Evolutionary conservation across 805 yeast genomes (phyloP).

Genomic region (Saccharomyces paradoxus): DNA sequence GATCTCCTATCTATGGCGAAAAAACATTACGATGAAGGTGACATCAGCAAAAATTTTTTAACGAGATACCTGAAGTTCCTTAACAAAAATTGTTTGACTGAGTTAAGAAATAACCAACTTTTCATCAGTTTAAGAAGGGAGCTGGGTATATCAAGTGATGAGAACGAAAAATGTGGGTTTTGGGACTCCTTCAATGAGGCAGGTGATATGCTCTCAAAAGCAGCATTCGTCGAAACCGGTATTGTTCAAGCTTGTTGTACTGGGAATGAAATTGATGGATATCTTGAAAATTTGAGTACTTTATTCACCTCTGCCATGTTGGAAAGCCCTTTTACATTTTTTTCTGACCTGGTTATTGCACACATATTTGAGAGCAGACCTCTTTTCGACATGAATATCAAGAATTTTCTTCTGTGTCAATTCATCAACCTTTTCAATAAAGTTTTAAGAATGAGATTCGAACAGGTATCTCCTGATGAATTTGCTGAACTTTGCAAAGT

Average conservation of each 20-base stretch:
- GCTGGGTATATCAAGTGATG: slow-evolving; percentile 22
- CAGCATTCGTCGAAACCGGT: slow-evolving; percentile 11
- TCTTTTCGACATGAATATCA: not conserved
- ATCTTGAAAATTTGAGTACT: slow-evolving; percentile 6
- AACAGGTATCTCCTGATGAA: slow-evolving; percentile 16
- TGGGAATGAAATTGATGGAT: slow-evolving; percentile 2
- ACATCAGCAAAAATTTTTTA: not conserved
- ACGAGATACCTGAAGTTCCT: slow-evolving; percentile 11
- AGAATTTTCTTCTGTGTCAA: not conserved
- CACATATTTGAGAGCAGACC: slow-evolving; percentile 6
- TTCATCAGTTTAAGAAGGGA: slow-evolving; percentile 21
- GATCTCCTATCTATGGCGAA: slow-evolving; percentile 9
- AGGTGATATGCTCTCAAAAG: slow-evolving; percentile 4
- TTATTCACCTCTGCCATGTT: slow-evolving; percentile 1
- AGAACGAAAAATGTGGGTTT: slow-evolving; percentile 22
- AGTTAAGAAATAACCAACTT: slow-evolving; percentile 14
- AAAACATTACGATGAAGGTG: slow-evolving; percentile 3
- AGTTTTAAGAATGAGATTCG: slow-evolving; percentile 7
- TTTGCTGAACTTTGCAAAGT: slow-evolving; percentile 13
- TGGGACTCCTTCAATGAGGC: slow-evolving; percentile 12
- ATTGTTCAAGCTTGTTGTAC: slow-evolving; percentile 8
- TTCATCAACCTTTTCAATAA: slow-evolving; percentile 13
- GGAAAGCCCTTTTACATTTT: slow-evolving; percentile 6
- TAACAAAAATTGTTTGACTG: slow-evolving; percentile 17
- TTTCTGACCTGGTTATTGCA: slow-evolving; percentile 10